Conservation (phyloP, 169 alveolate genomes). For the Toxoplasma gondii region DNA sequence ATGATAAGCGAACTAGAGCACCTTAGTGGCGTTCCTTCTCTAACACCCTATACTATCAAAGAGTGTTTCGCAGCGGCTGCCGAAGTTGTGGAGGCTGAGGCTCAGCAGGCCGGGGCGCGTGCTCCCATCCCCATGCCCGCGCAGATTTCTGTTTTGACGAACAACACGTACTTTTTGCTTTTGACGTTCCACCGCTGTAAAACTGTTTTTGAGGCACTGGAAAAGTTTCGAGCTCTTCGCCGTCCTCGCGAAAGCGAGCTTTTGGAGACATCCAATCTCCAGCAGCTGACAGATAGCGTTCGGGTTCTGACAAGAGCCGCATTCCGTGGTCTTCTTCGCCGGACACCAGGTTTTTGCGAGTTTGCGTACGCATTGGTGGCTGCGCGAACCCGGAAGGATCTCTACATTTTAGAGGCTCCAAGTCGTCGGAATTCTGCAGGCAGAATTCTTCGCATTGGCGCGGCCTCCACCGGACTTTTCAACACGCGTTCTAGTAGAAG, state of each 20-base stretch:
- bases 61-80: background rate
- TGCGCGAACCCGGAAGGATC: background rate
- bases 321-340: background rate
- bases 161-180: background rate
- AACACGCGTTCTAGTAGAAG: background rate
- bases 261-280: background rate
- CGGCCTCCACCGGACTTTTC: background rate
- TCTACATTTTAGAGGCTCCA: background rate
- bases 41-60: background rate
- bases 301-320: background rate
- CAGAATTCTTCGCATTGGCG: background rate
- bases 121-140: background rate
- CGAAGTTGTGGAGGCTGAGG: background rate
- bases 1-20: background rate
- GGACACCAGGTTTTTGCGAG: constrained; percentile 17
- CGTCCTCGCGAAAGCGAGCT: background rate
- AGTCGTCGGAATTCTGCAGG: background rate
- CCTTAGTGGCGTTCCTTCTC: background rate
- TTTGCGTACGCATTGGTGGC: background rate
- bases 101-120: background rate
- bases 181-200: background rate
- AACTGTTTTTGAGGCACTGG: constrained; percentile 11
- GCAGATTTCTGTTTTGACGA: background rate
- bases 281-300: background rate
- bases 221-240: background rate